Base-by-base conservation (phyloP, 805 yeast species). In the Brettanomyces nanus region DNA sequence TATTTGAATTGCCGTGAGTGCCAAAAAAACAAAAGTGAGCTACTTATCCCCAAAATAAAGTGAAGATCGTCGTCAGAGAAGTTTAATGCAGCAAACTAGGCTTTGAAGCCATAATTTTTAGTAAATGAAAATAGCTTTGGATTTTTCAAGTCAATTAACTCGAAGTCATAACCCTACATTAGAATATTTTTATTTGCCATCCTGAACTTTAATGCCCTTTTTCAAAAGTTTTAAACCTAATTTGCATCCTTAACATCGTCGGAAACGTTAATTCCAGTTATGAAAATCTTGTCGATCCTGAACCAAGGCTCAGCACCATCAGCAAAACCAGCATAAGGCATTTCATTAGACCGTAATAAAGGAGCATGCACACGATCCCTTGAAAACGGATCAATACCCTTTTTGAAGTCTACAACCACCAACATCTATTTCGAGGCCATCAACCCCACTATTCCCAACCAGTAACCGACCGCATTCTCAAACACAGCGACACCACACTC, bases 341-440 rank as follows among this genome's bases (percentile, higher is more conserved):
- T n/a, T 23, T 31, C 31, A 14, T 31, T 22, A 20, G 20, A 15
- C 39, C 39, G 31, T 26, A 26, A 25, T n/a, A 37, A 33, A 3
- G 39, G 35, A 13, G 39, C 26, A 20, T 35, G 28, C n/a, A 35
- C 29, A 26, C 23, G 39, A 25, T 37, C 39, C 19, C 39, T 37
- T 6, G 39, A 33, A 18, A 31, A 19, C 3, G 22, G n/a, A 19
- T 19, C 19, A 15, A 30, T 19, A 9, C 19, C 33, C 17, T 11
- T 15, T 18, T 15, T 30, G 6, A 15, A 30, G 6, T 30, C 19
- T 18, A 11, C 18, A 17, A 30, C 19, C 73, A 77, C 48, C 45
- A 64, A 15, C 18, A 15, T 28, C 31, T 39, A 75, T 71, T 58
- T 80, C 62, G 60, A 75, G 75, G 3, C 80, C 80, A 49, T 73